phyloP scores from a whole-genome alignment of 75 land plant species.

The Sequoiadendron giganteum region DNA sequence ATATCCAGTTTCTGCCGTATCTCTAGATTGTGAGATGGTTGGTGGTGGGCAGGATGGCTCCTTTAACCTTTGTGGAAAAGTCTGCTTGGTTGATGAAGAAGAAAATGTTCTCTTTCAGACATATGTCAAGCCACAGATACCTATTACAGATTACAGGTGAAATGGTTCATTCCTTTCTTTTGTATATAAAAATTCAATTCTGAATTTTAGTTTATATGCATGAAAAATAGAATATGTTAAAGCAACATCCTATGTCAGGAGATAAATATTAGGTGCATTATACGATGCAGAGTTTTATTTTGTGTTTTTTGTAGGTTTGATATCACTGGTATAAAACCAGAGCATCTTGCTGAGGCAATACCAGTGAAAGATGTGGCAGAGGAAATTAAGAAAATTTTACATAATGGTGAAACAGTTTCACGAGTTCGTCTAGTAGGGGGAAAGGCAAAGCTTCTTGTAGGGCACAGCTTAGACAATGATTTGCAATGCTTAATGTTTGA shows the following conservation, averaged over 20 bases:
- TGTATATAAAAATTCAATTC: neutral
- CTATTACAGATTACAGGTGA: conserved; percentile 78
- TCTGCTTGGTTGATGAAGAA: conserved; percentile 77
- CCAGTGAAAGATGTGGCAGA: conserved; percentile 24
- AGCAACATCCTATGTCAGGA: neutral
- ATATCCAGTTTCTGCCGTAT: conserved; percentile 24
- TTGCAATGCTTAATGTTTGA: conserved; percentile 32
- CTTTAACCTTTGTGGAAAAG: conserved; percentile 70
- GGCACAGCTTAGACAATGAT: conserved; percentile 42
- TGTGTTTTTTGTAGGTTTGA: conserved; percentile 25
- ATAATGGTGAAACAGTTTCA: conserved; percentile 15
- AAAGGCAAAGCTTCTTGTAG: conserved; percentile 26
- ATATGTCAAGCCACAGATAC: conserved; percentile 61
- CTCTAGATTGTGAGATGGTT: conserved; percentile 87
- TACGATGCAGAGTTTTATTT: neutral
- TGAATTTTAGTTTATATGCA: neutral
- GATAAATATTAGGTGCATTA: neutral
- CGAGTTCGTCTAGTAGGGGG: conserved; percentile 10
- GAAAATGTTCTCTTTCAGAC: conserved; percentile 67
- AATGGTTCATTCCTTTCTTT: neutral
- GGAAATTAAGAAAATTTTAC: conserved; percentile 24
- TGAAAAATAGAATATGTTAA: neutral
- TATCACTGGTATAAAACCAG: conserved; percentile 34
- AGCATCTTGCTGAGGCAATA: conserved; percentile 27
- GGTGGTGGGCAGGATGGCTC: conserved; percentile 81